Evolutionary conservation across 306 rosid species (phyloP).

Genomic region (Spatholobus suberectus): DNA sequence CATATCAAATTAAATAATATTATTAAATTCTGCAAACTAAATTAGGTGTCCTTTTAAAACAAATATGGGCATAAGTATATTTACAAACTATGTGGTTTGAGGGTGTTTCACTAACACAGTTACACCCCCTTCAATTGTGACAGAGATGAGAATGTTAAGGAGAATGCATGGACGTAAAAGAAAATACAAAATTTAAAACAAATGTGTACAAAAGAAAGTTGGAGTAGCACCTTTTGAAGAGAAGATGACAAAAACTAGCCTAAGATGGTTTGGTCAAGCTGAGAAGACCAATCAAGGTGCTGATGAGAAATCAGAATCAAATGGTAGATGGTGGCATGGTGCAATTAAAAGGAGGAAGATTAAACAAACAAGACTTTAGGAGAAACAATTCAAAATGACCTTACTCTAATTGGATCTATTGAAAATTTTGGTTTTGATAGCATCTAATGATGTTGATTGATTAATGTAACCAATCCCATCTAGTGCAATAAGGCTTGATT

Average conservation of each 20-base stretch:
- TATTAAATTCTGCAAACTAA: constrained; percentile 31
- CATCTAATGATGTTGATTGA: constrained; percentile 17
- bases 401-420: not conserved
- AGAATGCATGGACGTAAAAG: not conserved
- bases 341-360: constrained; percentile 19
- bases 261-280: constrained; percentile 28
- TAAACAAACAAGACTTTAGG: not conserved
- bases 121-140: not conserved
- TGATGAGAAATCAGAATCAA: constrained; percentile 8
- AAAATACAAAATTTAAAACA: not conserved
- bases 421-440: not conserved
- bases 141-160: not conserved
- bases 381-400: constrained; percentile 18
- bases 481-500: constrained; percentile 4
- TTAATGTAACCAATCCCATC: not conserved
- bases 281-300: not conserved
- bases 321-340: constrained; percentile 20
- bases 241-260: constrained; percentile 18
- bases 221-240: constrained; percentile 12
- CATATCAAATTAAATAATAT: constrained; percentile 29
- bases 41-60: constrained; percentile 26
- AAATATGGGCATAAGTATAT: not conserved
- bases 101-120: constrained; percentile 22
- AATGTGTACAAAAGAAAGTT: not conserved
- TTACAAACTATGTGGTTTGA: constrained; percentile 15